These are phyloP conservation scores for Botrytis porri DNA, from an alignment of 2,329 filamentous ascomycete genomes.

Conservation along the genomic window DNA sequence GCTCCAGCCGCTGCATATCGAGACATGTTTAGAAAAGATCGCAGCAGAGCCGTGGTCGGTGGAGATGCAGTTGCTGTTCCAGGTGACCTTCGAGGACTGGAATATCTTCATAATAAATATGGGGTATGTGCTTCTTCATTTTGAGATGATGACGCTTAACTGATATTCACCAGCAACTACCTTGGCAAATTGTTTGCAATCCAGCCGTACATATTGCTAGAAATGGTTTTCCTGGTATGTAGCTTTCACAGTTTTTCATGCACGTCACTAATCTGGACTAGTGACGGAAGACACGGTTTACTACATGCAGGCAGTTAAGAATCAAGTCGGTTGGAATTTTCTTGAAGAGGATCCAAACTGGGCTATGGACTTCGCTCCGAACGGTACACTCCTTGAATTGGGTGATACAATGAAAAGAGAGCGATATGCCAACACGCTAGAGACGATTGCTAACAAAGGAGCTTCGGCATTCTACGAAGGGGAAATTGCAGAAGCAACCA, in stretches of 20 bases:
- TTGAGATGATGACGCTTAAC: background rate
- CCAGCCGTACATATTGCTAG: slow-evolving; percentile 73
- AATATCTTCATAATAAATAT: slow-evolving; percentile 72
- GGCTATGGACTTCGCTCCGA: slow-evolving; percentile 68
- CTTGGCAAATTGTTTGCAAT: slow-evolving; percentile 69
- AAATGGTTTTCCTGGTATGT: slow-evolving; percentile 58
- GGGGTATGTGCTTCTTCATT: slow-evolving; percentile 46
- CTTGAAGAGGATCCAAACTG: slow-evolving; percentile 59
- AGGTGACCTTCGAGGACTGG: slow-evolving; percentile 73
- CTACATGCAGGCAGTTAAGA: slow-evolving; percentile 61
- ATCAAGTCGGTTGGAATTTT: slow-evolving; percentile 52
- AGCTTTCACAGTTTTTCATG: slow-evolving; percentile 19
- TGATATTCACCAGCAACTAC: slow-evolving; percentile 45
- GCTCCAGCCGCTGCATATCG: slow-evolving; percentile 78
- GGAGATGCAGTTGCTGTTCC: slow-evolving; percentile 72
- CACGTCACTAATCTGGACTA: slow-evolving; percentile 15
- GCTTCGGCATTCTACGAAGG: slow-evolving; percentile 62
- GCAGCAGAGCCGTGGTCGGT: slow-evolving; percentile 62
- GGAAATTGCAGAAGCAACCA: slow-evolving; percentile 58
- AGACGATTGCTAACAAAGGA: slow-evolving; percentile 58
- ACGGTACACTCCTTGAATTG: slow-evolving; percentile 55
- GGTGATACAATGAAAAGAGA: slow-evolving; percentile 63
- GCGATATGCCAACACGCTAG: slow-evolving; percentile 63
- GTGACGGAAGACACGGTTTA: slow-evolving; percentile 71
- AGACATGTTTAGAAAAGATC: slow-evolving; percentile 80